Base-by-base conservation (phyloP, 2,329 filamentous ascomycete species). In the Neofusicoccum sp. region DNA sequence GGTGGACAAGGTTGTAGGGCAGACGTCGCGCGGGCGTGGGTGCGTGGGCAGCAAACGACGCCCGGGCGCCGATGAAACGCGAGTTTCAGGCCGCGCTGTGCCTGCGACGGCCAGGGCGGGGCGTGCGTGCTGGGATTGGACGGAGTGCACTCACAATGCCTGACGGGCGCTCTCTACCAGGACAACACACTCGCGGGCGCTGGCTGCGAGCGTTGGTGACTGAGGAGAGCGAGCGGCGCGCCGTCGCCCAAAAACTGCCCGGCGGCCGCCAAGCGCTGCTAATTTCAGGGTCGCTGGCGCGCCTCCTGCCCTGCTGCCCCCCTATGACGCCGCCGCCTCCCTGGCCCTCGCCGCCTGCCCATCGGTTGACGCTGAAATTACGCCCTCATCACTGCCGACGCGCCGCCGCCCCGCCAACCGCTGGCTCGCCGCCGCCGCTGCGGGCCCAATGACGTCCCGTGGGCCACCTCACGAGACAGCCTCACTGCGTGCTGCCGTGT, bases 1-100 rank as follows among this genome's bases (percentile, higher is more conserved):
- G 49, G 49, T 54, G 49, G 49, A 24, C 49, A 40, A 41, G 33
- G 36, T 41, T 54, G 49, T 54, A 54, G 49, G 49, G 51, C 51
- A 56, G 51, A 28, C 33, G 9, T 36, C 14, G 14, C 30, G 12
- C 24, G 34, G 41, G 16, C 11, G 38, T 16, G n/a, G n/a, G n/a
- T 41, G 40, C 43, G 56, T 58, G 56, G 56, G 56, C 56, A 59
- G 41, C 47, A 43, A 43, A 54, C 38, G 36, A 45, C 12, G 57
- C 24, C 47, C 57, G 57, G 36, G 57, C 57, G 44, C 56, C 56
- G 43, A 43, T 51, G 57, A 60, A 60, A 60, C 57, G 20, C 44
- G 28, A 24, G 57, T 60, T 60, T 60, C 57, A 60, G 57, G 30
- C 57, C 9, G 26, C 49, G 45, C 45, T 48, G 20, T 48, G 28